These are phyloP conservation scores for Raddia guianensis DNA, from an alignment of 176 grass and related monocot species.

Conservation along the genomic window DNA sequence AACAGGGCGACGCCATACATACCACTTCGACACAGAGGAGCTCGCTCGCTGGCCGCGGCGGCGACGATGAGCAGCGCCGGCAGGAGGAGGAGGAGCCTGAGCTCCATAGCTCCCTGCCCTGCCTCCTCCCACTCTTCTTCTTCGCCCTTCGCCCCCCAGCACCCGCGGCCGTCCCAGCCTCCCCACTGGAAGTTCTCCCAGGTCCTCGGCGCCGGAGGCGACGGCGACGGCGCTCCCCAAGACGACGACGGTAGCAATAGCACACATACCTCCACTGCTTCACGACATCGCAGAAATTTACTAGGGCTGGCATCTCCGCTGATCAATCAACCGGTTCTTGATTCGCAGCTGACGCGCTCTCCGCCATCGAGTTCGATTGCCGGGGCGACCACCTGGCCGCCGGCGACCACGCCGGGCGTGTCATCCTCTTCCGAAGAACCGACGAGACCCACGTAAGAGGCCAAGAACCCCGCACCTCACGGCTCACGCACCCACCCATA, in stretches of 20 bases:
- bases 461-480: not conserved
- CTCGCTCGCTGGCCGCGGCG: not conserved
- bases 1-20: not conserved
- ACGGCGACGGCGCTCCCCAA: not conserved
- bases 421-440: slow-evolving; percentile 47
- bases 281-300: not conserved
- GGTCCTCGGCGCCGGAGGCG: slow-evolving; percentile 44
- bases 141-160: not conserved
- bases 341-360: slow-evolving; percentile 44
- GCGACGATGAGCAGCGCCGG: slow-evolving; percentile 25
- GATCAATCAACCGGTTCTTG: not conserved
- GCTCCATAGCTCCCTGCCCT: slow-evolving; percentile 29
- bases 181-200: slow-evolving; percentile 61
- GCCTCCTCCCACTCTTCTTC: not conserved
- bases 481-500: no score
- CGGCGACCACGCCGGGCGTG: slow-evolving; percentile 55
- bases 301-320: not conserved
- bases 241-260: not conserved
- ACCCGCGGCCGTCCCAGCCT: not conserved
- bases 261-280: not conserved
- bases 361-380: slow-evolving; percentile 48
- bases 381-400: slow-evolving; percentile 48
- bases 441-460: slow-evolving; percentile 25
- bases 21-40: not conserved
- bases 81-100: slow-evolving; percentile 23